Base-by-base conservation (phyloP, 75 land plant species). In the Picea glauca region DNA sequence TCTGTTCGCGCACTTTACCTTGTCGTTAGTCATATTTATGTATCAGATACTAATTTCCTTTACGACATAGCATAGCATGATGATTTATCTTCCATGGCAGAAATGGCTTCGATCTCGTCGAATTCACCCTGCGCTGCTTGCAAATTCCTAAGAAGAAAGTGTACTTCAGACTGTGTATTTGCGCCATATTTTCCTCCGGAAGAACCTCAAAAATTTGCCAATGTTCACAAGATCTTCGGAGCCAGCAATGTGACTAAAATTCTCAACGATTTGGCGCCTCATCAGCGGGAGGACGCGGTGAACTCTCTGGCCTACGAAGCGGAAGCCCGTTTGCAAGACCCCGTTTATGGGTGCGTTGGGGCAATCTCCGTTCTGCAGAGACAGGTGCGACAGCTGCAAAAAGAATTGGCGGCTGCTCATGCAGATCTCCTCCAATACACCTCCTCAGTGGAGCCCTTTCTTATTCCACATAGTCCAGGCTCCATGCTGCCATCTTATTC, bases 111-210 rank as follows among this genome's bases (percentile, higher is more conserved):
- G 1, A 11, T 12, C 11, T 50, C 12, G 1, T 83, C 87, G n/a
- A 85, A 81, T 72, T 87, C 94, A 11, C 95, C 95, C 5, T 93
- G 95, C 62, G 95, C 91, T 3, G 95, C 93, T 68, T 93, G 95
- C 90, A 93, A 93, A 78, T 83, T 91, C 78, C 67, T 93, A 40
- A 46, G 95, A 75, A 78, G 95, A 58, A 87, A 87, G 40, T 93
- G 95, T 85, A 76, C 91, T 67, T 78, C 85, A 4, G 91, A 84
- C 5, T 93, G 95, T 74, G 78, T 87, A 11, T 93, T 93, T 77
- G 95, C 93, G 5, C 95, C 95, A 7, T 91, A 91, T 84, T 93
- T 93, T 73, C 91, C 93, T 1, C 90, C 95, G 9, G 95, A 93
- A 58, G 90, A 93, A 81, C 93, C 89, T 30, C 89, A 84, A 58